These are phyloP conservation scores for Candida coleopterorum DNA, from an alignment of 805 yeast species.

Conservation along the genomic window DNA sequence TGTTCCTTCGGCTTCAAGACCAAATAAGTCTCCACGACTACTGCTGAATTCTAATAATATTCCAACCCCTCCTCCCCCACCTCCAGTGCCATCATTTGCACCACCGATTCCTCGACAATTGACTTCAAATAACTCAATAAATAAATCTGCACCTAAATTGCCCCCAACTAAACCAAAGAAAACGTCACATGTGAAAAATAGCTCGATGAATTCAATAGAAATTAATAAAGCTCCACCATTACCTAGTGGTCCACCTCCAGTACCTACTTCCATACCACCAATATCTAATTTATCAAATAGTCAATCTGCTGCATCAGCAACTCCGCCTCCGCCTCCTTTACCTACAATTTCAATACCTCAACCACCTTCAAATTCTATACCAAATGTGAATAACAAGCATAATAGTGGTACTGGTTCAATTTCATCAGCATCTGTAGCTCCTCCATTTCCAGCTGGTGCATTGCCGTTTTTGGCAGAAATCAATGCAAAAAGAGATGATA, in stretches of 20 bases:
- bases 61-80: conserved; percentile 9
- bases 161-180: conserved; percentile 40
- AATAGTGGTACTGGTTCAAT: too few species aligned
- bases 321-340: conserved; percentile 13
- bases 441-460: conserved; percentile 25
- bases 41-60: conserved; percentile 9
- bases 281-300: conserved; percentile 10
- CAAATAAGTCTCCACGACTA: conserved; percentile 9
- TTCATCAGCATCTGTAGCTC: conserved; percentile 12
- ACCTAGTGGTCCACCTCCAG: conserved; percentile 14
- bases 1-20: conserved; percentile 9
- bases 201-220: conserved; percentile 19
- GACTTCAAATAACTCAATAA: background rate
- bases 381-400: background rate
- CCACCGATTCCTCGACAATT: conserved; percentile 1
- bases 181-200: conserved; percentile 27
- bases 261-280: conserved; percentile 15
- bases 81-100: conserved; percentile 5
- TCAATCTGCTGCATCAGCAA: conserved; percentile 5
- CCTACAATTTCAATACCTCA: conserved; percentile 8
- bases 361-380: background rate
- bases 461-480: conserved; percentile 58
- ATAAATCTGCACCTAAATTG: conserved; percentile 22
- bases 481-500: conserved; percentile 49
- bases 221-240: conserved; percentile 14